These are phyloP conservation scores for Phycomyces nitens DNA, from an alignment of 192 early-diverging fungal species.

Conservation along the genomic window DNA sequence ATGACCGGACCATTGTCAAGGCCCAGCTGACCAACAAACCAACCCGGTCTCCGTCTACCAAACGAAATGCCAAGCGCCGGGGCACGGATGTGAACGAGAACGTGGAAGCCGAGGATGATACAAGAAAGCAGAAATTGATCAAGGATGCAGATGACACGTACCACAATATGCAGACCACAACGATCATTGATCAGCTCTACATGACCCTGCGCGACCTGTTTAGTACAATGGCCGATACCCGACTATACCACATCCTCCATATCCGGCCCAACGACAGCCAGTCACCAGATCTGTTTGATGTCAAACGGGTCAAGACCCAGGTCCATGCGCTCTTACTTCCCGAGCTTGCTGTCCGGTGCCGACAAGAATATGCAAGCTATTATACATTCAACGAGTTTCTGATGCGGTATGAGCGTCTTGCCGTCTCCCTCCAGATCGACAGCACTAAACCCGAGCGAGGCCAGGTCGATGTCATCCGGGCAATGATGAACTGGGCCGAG, in stretches of 20 bases:
- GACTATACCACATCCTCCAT: conserved; percentile 82
- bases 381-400: conserved; percentile 75
- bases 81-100: conserved; percentile 10
- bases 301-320: conserved; percentile 63
- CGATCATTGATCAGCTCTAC: conserved; percentile 56
- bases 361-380: conserved; percentile 69
- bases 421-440: conserved; percentile 31
- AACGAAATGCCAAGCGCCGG: conserved; percentile 38
- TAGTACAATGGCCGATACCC: conserved; percentile 71
- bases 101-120: conserved; percentile 34
- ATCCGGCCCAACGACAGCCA: conserved; percentile 65
- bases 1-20: conserved; percentile 72
- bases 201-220: conserved; percentile 73
- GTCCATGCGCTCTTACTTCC: conserved; percentile 64
- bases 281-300: conserved; percentile 52
- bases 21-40: conserved; percentile 76
- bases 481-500: conserved; percentile 46
- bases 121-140: conserved; percentile 20
- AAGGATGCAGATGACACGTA: conserved; percentile 32
- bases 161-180: conserved; percentile 39
- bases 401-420: conserved; percentile 52
- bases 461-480: conserved; percentile 41
- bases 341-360: conserved; percentile 62
- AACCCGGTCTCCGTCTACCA: conserved; percentile 65
- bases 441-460: conserved; percentile 23